Conservation (phyloP, 768 basidiomycete genomes). For the Infundibulicybe gibba region DNA sequence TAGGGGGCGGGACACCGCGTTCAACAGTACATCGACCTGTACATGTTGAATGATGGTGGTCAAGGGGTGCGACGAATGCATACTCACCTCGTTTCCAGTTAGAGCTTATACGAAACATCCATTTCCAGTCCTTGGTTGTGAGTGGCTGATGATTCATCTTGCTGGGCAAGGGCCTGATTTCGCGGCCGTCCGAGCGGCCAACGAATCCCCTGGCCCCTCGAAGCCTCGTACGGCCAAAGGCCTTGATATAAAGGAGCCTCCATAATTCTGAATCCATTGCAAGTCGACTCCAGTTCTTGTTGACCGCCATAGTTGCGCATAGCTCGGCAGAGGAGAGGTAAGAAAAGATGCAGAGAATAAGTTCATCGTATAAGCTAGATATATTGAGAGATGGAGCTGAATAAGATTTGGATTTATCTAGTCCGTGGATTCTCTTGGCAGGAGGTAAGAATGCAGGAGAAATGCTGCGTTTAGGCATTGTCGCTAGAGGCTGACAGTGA, state of each 20-base stretch:
- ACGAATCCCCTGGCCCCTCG: slow-evolving; percentile 66
- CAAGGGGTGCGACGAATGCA: not conserved
- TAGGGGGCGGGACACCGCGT: slow-evolving; percentile 12
- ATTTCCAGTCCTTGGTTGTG: slow-evolving; percentile 67
- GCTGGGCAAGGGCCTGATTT: slow-evolving; percentile 56
- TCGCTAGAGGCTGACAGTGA: not conserved
- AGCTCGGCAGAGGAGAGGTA: slow-evolving; percentile 66
- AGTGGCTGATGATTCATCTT: slow-evolving; percentile 35
- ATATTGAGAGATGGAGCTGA: slow-evolving; percentile 42
- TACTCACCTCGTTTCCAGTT: slow-evolving; percentile 76
- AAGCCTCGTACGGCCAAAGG: slow-evolving; percentile 65
- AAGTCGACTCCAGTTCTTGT: slow-evolving; percentile 63
- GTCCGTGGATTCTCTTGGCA: slow-evolving; percentile 49
- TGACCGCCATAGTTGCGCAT: slow-evolving; percentile 59
- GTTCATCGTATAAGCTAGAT: slow-evolving; percentile 64
- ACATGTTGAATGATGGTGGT: slow-evolving; percentile 6
- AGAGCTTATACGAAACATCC: slow-evolving; percentile 82
- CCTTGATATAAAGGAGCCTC: slow-evolving; percentile 59
- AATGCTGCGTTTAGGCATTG: slow-evolving; percentile 50
- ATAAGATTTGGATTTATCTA: not conserved
- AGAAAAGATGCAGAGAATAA: slow-evolving; percentile 71
- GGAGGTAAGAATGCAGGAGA: slow-evolving; percentile 49
- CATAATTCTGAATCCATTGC: slow-evolving; percentile 72
- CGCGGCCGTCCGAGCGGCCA: slow-evolving; percentile 50
- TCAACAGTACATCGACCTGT: slow-evolving; percentile 65